These are phyloP conservation scores for Blastomyces gilchristii DNA, from an alignment of 2,329 filamentous ascomycete genomes.

Conservation along the genomic window DNA sequence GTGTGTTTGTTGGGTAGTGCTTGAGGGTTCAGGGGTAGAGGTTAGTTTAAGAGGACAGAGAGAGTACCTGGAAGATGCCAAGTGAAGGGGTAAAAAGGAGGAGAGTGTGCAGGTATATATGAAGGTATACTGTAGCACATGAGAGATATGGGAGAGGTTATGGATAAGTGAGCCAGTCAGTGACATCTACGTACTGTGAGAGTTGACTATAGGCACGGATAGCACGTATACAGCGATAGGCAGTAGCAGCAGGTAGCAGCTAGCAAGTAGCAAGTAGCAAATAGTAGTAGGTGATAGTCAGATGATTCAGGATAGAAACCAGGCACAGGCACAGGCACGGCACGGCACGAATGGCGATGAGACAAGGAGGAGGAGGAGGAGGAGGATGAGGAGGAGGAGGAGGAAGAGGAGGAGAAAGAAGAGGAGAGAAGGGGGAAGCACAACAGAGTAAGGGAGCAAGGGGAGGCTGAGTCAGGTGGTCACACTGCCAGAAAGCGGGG, in stretches of 20 bases:
- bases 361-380: constrained; percentile 4
- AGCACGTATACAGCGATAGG: not conserved
- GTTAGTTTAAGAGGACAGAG: too few species aligned
- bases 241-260: not conserved
- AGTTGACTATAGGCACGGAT: not conserved
- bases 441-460: too few species aligned
- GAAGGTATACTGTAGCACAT: too few species aligned
- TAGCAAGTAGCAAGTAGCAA: not conserved
- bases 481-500: constrained; percentile 12
- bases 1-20: not conserved
- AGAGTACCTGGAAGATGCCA: too few species aligned
- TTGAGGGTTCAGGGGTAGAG: not conserved
- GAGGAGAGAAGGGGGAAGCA: not conserved
- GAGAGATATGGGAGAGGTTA: too few species aligned
- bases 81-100: not conserved
- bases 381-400: not conserved
- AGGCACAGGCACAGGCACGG: not conserved
- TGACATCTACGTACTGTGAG: not conserved
- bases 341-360: not conserved
- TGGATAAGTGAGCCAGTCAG: not conserved
- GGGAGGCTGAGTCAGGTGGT: not conserved
- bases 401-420: too few species aligned
- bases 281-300: not conserved
- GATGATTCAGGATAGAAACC: not conserved
- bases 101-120: too few species aligned